A percentile compares a stretch with the other conserved stretches of the same genome.
Evolutionary conservation across 2,329 filamentous ascomycete genomes (phyloP).

Genomic region (Lizonia empirigonia): DNA sequence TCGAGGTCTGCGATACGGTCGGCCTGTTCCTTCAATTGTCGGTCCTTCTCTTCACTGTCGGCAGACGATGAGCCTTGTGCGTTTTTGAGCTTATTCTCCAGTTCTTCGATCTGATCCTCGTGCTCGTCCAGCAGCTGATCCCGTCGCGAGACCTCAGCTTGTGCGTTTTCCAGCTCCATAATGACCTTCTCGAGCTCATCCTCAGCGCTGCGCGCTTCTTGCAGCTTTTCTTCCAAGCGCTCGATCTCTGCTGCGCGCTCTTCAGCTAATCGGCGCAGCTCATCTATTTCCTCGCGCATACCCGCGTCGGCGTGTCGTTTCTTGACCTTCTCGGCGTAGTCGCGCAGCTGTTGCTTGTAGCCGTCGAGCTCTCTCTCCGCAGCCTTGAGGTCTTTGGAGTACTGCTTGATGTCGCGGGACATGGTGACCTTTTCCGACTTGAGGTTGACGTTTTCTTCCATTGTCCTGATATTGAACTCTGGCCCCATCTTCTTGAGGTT

Average conservation of each 20-base stretch:
- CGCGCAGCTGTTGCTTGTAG: constrained; percentile 79
- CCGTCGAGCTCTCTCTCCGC: constrained; percentile 87
- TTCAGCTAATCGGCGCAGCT: constrained; percentile 52
- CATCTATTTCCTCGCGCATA: constrained; percentile 66
- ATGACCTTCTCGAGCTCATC: constrained; percentile 46
- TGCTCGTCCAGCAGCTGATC: constrained; percentile 47
- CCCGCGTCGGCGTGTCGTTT: constrained; percentile 74
- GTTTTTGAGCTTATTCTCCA: constrained; percentile 40
- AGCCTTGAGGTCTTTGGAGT: constrained; percentile 80
- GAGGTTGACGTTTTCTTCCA: constrained; percentile 94
- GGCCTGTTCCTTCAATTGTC: constrained; percentile 36
- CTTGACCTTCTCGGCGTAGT: constrained; percentile 82
- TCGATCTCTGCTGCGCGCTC: constrained; percentile 49
- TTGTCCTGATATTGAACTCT: constrained; percentile 83
- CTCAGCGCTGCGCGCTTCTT: constrained; percentile 36
- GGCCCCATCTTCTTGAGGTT: constrained; percentile 84
- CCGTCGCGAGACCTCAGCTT: constrained; percentile 42
- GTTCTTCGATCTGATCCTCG: constrained; percentile 45
- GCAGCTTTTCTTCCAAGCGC: constrained; percentile 42
- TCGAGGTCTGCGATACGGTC: constrained; percentile 36
- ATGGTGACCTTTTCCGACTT: constrained; percentile 92
- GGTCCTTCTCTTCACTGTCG: constrained; percentile 40
- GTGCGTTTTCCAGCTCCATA: constrained; percentile 42
- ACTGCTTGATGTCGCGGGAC: constrained; percentile 82
- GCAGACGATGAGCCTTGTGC: constrained; percentile 38